Evolutionary conservation across 208 protist genomes (phyloP).

Genomic region (Balamuthia mandrillaris): DNA sequence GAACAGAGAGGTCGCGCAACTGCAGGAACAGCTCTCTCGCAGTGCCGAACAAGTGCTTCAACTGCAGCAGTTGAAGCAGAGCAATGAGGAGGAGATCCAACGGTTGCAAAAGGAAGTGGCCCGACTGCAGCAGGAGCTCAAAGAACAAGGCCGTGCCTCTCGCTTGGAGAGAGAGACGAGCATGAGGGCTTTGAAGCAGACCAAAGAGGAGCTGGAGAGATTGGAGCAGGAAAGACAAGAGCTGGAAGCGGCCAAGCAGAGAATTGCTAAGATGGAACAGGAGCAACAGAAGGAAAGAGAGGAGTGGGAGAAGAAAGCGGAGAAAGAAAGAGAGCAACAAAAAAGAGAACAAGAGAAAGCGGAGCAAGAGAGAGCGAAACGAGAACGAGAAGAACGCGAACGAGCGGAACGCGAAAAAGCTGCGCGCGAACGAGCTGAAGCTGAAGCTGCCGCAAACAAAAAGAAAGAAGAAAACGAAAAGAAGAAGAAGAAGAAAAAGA

Average conservation of each 20-base stretch:
- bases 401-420: too few species aligned
- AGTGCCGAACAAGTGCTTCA: too few species aligned
- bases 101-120: not conserved
- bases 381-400: not conserved
- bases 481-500: not conserved
- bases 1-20: too few species aligned
- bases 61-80: too few species aligned
- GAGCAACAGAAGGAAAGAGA: not conserved
- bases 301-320: not conserved
- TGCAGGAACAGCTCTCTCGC: too few species aligned
- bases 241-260: conserved; percentile 2
- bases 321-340: not conserved
- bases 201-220: not conserved
- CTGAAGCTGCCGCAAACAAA: not conserved
- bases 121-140: not conserved
- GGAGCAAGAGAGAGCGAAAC: not conserved
- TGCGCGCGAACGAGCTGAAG: not conserved
- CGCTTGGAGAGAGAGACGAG: not conserved
- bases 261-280: not conserved
- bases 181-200: not conserved
- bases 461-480: not conserved
- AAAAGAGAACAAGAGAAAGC: not conserved
- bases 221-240: conserved; percentile 1
- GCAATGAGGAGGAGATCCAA: not conserved
- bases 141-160: too few species aligned